These are phyloP conservation scores for Globisporangium cylindrosporum DNA, from an alignment of 352 stramenopile genomes.

Conservation along the genomic window DNA sequence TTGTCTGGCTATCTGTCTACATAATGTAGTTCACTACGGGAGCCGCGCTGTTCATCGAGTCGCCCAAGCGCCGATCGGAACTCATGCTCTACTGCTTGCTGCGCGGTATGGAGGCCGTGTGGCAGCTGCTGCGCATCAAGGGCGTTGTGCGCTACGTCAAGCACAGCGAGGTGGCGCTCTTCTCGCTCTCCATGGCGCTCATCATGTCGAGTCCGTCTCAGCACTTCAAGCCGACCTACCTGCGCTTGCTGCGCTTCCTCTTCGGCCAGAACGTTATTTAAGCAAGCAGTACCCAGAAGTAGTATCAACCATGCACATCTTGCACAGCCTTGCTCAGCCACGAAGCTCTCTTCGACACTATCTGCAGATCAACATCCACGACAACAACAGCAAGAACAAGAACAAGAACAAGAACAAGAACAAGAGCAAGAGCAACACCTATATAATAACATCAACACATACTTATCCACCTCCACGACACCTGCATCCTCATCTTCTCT, in stretches of 20 bases:
- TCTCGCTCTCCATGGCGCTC: conserved; percentile 79
- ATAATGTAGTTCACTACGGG: conserved; percentile 45
- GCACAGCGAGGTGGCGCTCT: conserved; percentile 71
- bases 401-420: no score
- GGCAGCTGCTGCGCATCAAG: conserved; percentile 64
- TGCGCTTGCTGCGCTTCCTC: conserved; percentile 73
- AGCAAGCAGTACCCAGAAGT: background rate
- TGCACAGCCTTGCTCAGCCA: background rate
- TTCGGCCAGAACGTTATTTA: conserved; percentile 78
- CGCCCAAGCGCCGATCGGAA: conserved; percentile 75
- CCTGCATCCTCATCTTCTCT: background rate
- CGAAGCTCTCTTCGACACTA: background rate
- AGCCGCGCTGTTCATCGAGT: conserved; percentile 66
- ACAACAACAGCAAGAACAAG: background rate
- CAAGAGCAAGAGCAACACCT: background rate
- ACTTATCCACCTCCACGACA: background rate
- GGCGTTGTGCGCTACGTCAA: conserved; percentile 66
- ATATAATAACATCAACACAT: conserved; percentile 8
- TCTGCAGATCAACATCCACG: background rate
- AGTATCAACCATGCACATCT: background rate
- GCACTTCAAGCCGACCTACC: conserved; percentile 83
- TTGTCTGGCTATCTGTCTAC: background rate
- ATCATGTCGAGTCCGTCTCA: conserved; percentile 75
- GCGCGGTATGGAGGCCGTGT: conserved; percentile 71
- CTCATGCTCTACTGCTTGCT: conserved; percentile 82